Conservation (phyloP, 1,139 yeast species). For the Kodamaea sp. region DNA sequence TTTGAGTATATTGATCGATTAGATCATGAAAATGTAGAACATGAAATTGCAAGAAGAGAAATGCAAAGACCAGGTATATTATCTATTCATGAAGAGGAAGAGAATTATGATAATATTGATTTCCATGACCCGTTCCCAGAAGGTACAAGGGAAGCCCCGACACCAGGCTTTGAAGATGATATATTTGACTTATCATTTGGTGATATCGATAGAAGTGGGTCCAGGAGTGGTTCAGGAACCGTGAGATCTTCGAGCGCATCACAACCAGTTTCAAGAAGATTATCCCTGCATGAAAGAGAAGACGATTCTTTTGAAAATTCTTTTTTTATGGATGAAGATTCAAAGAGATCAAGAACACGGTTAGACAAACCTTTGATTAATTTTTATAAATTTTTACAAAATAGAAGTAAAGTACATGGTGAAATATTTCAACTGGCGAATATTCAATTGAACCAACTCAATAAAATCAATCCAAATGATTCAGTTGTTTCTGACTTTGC, state of each 20-base stretch:
- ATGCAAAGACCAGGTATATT: background rate
- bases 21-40: slow-evolving; percentile 7
- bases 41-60: slow-evolving; percentile 7
- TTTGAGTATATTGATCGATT: slow-evolving; percentile 7
- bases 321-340: background rate
- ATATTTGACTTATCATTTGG: slow-evolving; percentile 13
- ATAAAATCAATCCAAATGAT: background rate
- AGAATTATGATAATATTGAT: background rate
- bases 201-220: slow-evolving; percentile 9
- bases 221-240: background rate
- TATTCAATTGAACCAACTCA: slow-evolving; percentile 4
- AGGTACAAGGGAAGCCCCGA: slow-evolving; percentile 1
- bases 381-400: slow-evolving; percentile 13
- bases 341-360: background rate
- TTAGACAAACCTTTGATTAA: slow-evolving; percentile 11
- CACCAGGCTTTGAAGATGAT: slow-evolving; percentile 5
- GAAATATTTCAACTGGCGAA: slow-evolving; percentile 3
- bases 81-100: background rate
- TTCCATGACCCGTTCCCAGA: slow-evolving; percentile 1
- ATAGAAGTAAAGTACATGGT: slow-evolving; percentile 10
- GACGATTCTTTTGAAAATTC: too few relatives aligned
- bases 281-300: background rate
- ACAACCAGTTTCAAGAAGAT: background rate
- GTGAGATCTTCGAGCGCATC: background rate
- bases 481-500: slow-evolving; percentile 3